Conservation (phyloP, 768 basidiomycete species). For the Asterophora lycoperdoides region DNA sequence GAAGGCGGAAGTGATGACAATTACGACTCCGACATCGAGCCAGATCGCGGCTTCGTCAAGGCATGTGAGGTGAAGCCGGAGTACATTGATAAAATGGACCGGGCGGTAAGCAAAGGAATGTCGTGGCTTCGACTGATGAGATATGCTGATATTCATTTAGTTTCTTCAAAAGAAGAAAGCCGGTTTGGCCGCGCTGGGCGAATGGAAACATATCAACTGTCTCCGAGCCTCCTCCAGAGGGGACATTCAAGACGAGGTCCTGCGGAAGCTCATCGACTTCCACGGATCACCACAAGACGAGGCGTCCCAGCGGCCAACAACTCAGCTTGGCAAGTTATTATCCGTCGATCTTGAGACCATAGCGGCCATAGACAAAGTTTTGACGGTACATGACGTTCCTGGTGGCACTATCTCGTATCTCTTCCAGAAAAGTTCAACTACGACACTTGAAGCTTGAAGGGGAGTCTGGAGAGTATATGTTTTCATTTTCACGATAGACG, state of each 20-base stretch:
- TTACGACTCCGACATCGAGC: constrained; percentile 12
- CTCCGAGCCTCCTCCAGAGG: constrained; percentile 40
- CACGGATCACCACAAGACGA: constrained; percentile 5
- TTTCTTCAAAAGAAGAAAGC: constrained; percentile 64
- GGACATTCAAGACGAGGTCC: constrained; percentile 60
- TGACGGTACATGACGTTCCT: constrained; percentile 37
- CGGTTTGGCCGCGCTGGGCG: constrained; percentile 65
- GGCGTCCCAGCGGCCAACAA: constrained; percentile 1
- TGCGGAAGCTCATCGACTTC: constrained; percentile 44
- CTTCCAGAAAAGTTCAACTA: constrained; percentile 56
- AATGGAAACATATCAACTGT: constrained; percentile 87
- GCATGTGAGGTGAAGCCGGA: constrained; percentile 59
- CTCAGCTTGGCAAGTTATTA: constrained; percentile 24
- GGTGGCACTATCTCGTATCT: constrained; percentile 75
- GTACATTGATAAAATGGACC: constrained; percentile 43
- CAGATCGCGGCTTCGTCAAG: constrained; percentile 50
- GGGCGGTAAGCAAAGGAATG: constrained; percentile 37
- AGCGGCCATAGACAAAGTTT: constrained; percentile 28
- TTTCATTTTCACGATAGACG: neutral
- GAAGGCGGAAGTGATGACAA: constrained; percentile 23
- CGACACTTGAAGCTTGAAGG: constrained; percentile 13
- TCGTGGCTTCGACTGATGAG: neutral
- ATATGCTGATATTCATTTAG: constrained; percentile 32
- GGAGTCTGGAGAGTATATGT: neutral
- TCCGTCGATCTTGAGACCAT: constrained; percentile 48